phyloP scores from a whole-genome alignment of 2,329 filamentous ascomycete species.

The Chaetoscypha palmicola region DNA sequence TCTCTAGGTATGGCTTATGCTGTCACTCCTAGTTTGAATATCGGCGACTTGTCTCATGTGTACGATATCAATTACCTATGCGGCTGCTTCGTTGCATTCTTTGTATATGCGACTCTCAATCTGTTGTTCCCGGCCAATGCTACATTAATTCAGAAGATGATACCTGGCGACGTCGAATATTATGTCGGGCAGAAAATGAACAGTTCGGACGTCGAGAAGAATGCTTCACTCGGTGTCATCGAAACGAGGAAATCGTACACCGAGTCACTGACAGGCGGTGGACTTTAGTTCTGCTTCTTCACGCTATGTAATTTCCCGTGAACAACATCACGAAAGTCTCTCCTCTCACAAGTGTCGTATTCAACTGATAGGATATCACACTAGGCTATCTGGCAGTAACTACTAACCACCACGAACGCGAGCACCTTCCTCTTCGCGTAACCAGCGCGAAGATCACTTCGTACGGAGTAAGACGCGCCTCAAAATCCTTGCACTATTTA shows the following conservation, averaged over 20 bases:
- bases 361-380: no score
- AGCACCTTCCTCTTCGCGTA: no score
- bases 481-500: no score
- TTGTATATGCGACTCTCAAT: not conserved
- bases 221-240: not conserved
- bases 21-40: not conserved
- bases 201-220: not conserved
- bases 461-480: no score
- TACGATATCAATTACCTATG: conserved; percentile 4
- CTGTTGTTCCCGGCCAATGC: not conserved
- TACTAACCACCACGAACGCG: no score
- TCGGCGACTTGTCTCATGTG: not conserved
- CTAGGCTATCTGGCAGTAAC: no score
- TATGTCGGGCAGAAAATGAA: not conserved
- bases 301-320: no score
- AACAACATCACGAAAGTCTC: no score
- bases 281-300: no score
- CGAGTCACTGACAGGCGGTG: not conserved
- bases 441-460: no score
- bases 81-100: conserved; percentile 1
- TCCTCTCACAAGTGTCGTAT: no score
- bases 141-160: not conserved
- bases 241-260: not conserved
- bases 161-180: conserved; percentile 1
- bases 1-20: not conserved